Base-by-base conservation (phyloP, 169 alveolate genomes). In the Plasmodium knowlesi region DNA sequence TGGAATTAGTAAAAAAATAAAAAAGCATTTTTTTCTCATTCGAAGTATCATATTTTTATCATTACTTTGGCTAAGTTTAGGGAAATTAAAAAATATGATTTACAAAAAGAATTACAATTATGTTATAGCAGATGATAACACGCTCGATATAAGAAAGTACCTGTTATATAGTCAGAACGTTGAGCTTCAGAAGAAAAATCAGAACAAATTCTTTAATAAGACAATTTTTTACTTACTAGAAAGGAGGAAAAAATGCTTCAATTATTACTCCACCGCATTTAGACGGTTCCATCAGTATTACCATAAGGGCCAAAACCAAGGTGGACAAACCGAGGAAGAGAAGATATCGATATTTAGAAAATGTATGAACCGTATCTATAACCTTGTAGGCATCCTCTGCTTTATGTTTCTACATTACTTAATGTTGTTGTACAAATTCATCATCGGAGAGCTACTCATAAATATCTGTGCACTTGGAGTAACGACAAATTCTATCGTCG, bases 61-160 rank as follows among this genome's bases (percentile, higher is more conserved):
- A 3, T 53, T 86, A 74, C 32, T 86, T n/a, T 86, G 93, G 93
- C 30, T 86, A 86, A 34, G 84, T 19, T 73, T 86, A 41, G 86
- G 79, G 28, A 54, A 53, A 86, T 74, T 86, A 54, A 74, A 78
- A 86, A 86, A 86, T 53, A 76, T 86, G 81, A 86, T 86, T 32
- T 86, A 86, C 81, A 53, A 86, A 37, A 86, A 86, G 67, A 86
- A 86, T 32, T 86, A 86, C 22, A 86, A 86, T 76, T 86, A 86
- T 86, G 86, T 86, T 19, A 86, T 86, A 53, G 93, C 93, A 74
- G 93, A 76, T 86, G 93, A 86, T 74, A 86, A 86, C 76, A 46
- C 86, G 25, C 25, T 86, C 76, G 74, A 41, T 32, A 34, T 86
- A 74, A 86, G 67, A 46, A 34, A 86, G 67, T 86, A 86, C 74